These are phyloP conservation scores for Gremmenia infestans DNA, from an alignment of 2,329 filamentous ascomycete genomes.

Conservation along the genomic window DNA sequence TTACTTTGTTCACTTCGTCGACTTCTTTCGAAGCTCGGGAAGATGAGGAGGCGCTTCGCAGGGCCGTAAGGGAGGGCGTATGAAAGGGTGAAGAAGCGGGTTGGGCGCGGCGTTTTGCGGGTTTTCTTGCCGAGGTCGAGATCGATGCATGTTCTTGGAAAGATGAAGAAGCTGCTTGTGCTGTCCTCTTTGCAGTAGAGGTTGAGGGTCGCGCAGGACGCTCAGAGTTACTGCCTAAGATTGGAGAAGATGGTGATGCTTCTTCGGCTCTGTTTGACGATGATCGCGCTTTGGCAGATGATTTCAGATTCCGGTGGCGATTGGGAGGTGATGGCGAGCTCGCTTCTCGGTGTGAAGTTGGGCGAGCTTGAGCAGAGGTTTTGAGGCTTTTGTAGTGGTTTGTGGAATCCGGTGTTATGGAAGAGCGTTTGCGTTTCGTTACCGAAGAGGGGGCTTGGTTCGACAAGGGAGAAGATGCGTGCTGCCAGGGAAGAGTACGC, in stretches of 20 bases:
- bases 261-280: no score
- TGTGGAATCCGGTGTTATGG: neutral
- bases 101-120: neutral
- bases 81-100: neutral
- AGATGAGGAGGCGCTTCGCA: neutral
- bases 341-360: neutral
- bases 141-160: neutral
- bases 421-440: neutral
- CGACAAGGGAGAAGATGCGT: neutral
- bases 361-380: neutral
- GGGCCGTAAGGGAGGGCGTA: neutral
- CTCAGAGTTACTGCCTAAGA: neutral
- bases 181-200: neutral
- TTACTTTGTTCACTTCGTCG: no score
- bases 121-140: neutral
- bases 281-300: no score
- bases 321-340: no score
- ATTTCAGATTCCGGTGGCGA: no score
- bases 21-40: neutral
- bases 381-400: neutral
- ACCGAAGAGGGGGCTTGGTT: neutral
- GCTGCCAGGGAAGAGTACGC: neutral
- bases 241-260: neutral
- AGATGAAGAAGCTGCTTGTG: neutral
- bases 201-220: neutral